Percentiles rank a stretch among this genome's conserved stretches.
phyloP scores from a whole-genome alignment of 164 flowering plant genomes.

The Stephania cephalantha region DNA sequence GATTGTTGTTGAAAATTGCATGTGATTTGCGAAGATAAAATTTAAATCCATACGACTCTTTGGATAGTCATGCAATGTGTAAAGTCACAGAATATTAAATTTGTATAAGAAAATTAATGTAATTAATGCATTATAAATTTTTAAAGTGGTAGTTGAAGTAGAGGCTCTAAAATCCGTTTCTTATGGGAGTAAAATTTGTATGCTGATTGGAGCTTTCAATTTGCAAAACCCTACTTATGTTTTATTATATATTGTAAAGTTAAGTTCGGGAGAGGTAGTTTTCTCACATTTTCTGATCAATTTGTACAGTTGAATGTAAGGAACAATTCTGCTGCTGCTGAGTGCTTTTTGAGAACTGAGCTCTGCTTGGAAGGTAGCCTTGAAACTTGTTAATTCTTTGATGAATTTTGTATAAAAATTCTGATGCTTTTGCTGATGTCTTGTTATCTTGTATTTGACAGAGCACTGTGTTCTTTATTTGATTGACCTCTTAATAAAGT shows the following conservation, averaged over 20 bases:
- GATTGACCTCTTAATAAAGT: not conserved
- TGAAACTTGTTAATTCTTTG: not conserved
- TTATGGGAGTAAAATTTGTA: no score
- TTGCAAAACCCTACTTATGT: not conserved
- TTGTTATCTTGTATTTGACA: not conserved
- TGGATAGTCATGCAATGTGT: not conserved
- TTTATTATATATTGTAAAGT: not conserved
- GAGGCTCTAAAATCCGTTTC: no score
- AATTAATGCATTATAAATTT: not conserved
- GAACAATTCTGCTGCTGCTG: constrained; percentile 95
- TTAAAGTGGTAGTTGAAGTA: no score
- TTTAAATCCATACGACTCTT: not conserved
- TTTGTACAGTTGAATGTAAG: constrained; percentile 80
- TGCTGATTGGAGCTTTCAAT: not conserved
- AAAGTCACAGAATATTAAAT: not conserved
- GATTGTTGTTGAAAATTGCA: not conserved
- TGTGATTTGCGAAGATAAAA: not conserved
- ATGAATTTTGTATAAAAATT: not conserved
- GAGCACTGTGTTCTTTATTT: not conserved
- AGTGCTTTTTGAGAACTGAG: constrained; percentile 83
- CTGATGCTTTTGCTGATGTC: not conserved
- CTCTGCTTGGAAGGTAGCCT: constrained; percentile 90
- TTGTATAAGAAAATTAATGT: not conserved
- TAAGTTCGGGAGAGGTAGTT: not conserved
- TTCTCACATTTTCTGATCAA: not conserved